These are phyloP conservation scores for Spirogloea muscicola DNA, from an alignment of 139 green algal species.

Conservation along the genomic window DNA sequence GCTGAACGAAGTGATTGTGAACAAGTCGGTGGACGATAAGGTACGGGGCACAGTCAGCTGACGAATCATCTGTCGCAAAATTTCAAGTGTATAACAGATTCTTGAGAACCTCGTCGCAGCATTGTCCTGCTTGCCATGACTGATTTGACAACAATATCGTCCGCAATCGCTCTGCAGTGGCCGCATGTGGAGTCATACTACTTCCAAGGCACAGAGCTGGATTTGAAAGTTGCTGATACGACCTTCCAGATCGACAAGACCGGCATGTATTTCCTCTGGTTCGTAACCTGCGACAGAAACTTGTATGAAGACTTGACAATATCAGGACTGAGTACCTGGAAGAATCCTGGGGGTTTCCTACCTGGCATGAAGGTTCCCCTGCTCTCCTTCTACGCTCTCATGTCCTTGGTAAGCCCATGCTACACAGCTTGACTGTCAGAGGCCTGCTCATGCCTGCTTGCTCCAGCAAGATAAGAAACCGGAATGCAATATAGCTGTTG, in stretches of 20 bases:
- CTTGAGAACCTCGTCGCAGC: neutral
- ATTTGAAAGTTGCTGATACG: constrained; percentile 23
- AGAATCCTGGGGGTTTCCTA: constrained; percentile 66
- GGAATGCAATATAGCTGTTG: no score
- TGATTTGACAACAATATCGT: no score
- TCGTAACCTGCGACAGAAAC: constrained; percentile 62
- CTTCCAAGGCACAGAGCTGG: constrained; percentile 56
- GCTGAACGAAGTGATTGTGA: constrained; percentile 58
- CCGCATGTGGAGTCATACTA: constrained; percentile 55
- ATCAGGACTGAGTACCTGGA: constrained; percentile 60
- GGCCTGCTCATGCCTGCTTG: no score
- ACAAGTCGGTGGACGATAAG: constrained; percentile 18
- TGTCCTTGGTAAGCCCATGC: constrained; percentile 36
- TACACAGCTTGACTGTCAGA: no score
- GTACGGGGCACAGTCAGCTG: neutral
- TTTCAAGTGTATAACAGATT: neutral
- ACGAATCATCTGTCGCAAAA: neutral
- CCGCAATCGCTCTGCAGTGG: no score
- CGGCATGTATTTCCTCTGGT: constrained; percentile 76
- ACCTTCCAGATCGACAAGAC: constrained; percentile 57
- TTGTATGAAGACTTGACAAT: constrained; percentile 56
- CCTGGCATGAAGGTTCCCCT: constrained; percentile 63
- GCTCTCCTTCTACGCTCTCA: constrained; percentile 59
- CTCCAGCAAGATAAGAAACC: no score
- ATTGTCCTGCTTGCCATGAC: neutral